These are phyloP conservation scores for Tillandsia leiboldiana DNA, from an alignment of 176 grass and related monocot genomes.

Conservation along the genomic window DNA sequence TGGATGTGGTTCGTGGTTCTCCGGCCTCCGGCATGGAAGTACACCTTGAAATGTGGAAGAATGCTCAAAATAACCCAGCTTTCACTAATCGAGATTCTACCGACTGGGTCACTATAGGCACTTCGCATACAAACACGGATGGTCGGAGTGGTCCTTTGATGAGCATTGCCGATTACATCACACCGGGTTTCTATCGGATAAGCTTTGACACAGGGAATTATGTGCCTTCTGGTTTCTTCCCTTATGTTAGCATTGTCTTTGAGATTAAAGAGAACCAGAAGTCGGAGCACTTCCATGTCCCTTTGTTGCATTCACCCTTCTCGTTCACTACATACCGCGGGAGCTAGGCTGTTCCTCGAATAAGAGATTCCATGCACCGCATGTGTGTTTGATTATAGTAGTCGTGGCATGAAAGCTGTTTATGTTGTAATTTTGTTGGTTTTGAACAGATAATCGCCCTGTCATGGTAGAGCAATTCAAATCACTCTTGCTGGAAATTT, in stretches of 20 bases:
- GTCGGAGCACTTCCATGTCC: slow-evolving; percentile 85
- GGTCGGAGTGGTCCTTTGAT: slow-evolving; percentile 81
- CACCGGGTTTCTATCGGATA: slow-evolving; percentile 72
- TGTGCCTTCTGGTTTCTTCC: slow-evolving; percentile 67
- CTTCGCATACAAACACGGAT: slow-evolving; percentile 66
- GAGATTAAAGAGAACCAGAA: slow-evolving; percentile 59
- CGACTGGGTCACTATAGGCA: slow-evolving; percentile 47
- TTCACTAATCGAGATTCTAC: slow-evolving; percentile 46
- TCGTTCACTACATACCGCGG: slow-evolving; percentile 89
- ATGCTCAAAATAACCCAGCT: slow-evolving; percentile 26
- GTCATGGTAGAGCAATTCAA: no score
- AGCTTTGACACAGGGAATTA: slow-evolving; percentile 78
- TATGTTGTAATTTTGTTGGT: no score
- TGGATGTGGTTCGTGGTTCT: slow-evolving; percentile 54
- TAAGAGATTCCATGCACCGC: no score
- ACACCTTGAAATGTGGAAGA: slow-evolving; percentile 77
- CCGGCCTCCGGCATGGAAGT: slow-evolving; percentile 75
- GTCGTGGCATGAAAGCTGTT: no score
- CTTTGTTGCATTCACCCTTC: slow-evolving; percentile 77
- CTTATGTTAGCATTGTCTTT: slow-evolving; percentile 82
- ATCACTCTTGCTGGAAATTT: no score
- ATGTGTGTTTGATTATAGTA: no score
- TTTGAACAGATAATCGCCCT: no score
- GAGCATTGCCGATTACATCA: slow-evolving; percentile 41
- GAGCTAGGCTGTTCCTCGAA: slow-evolving; percentile 29